phyloP scores from a whole-genome alignment of 2,329 filamentous ascomycete genomes.

The Cercospora sp. region DNA sequence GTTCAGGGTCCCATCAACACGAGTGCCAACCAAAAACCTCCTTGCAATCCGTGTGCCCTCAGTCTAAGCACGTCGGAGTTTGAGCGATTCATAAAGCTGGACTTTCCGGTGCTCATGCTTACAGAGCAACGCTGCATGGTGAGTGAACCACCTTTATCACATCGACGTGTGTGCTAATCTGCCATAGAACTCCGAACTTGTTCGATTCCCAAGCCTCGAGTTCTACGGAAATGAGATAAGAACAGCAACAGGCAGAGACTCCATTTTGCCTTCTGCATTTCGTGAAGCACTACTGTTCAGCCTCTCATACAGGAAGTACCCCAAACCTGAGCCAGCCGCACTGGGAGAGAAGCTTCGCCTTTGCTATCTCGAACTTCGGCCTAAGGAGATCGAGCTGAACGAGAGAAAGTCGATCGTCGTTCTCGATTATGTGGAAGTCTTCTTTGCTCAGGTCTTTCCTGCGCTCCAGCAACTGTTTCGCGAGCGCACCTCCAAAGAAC shows the following conservation, averaged over 20 bases:
- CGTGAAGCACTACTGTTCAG: constrained; percentile 8
- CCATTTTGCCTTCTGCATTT: constrained; percentile 11
- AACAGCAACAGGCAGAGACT: constrained; percentile 10
- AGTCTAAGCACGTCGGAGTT: constrained; percentile 21
- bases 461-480: constrained; percentile 17
- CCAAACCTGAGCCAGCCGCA: not conserved
- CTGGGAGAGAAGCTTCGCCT: not conserved
- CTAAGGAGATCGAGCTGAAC: not conserved
- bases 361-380: not conserved
- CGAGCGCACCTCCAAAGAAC: constrained; percentile 13
- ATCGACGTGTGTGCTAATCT: not conserved
- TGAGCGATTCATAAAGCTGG: constrained; percentile 15
- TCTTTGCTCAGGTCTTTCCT: constrained; percentile 22
- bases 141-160: accelerated
- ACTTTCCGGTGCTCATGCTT: constrained; percentile 16
- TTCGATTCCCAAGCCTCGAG: constrained; percentile 13
- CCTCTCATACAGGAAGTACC: not conserved
- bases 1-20: constrained; percentile 25
- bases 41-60: constrained; percentile 22
- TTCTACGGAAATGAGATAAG: constrained; percentile 17
- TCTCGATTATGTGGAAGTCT: constrained; percentile 17
- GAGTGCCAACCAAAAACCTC: not conserved
- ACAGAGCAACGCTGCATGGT: constrained; percentile 24
- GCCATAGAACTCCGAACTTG: not conserved
- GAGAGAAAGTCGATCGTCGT: constrained; percentile 12